A percentile compares a stretch with the other conserved stretches of the same genome.
phyloP scores from a whole-genome alignment of 2,329 filamentous ascomycete species.

The Colletotrichum limetticola region DNA sequence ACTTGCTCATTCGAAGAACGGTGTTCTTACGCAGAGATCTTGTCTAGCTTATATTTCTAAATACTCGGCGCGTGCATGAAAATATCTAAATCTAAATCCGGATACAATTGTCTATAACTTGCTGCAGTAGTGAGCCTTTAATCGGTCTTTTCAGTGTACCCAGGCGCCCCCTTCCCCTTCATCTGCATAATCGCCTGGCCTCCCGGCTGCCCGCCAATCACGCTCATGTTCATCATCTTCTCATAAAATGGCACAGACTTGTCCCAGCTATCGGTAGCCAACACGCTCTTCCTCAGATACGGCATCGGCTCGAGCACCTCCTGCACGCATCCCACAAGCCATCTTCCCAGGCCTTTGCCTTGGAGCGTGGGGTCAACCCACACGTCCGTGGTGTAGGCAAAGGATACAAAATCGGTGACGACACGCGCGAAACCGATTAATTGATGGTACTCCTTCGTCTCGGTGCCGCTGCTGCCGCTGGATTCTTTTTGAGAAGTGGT shows the following conservation, averaged over 20 bases:
- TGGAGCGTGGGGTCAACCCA: slow-evolving; percentile 72
- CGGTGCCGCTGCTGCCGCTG: no score
- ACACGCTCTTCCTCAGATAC: slow-evolving; percentile 66
- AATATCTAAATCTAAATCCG: background rate
- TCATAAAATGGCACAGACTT: slow-evolving; percentile 47
- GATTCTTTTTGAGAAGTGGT: background rate
- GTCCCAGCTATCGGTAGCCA: slow-evolving; percentile 57
- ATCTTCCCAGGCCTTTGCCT: slow-evolving; percentile 70
- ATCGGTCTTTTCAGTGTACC: background rate
- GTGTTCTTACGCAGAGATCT: slow-evolving; percentile 29
- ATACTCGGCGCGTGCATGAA: no score
- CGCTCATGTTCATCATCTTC: slow-evolving; percentile 43
- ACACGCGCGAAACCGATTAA: slow-evolving; percentile 68
- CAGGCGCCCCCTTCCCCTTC: slow-evolving; percentile 37
- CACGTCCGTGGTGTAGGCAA: slow-evolving; percentile 75
- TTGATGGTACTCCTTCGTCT: background rate
- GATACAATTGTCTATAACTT: background rate
- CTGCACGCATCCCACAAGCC: slow-evolving; percentile 70
- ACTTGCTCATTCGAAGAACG: background rate
- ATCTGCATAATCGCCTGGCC: slow-evolving; percentile 37
- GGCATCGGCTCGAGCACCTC: slow-evolving; percentile 67
- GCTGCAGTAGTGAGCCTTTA: background rate
- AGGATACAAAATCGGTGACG: slow-evolving; percentile 76
- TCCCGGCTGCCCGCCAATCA: slow-evolving; percentile 37
- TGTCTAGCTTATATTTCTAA: background rate